These are phyloP conservation scores for Parastagonospora avenae DNA, from an alignment of 2,329 filamentous ascomycete species.

Conservation along the genomic window DNA sequence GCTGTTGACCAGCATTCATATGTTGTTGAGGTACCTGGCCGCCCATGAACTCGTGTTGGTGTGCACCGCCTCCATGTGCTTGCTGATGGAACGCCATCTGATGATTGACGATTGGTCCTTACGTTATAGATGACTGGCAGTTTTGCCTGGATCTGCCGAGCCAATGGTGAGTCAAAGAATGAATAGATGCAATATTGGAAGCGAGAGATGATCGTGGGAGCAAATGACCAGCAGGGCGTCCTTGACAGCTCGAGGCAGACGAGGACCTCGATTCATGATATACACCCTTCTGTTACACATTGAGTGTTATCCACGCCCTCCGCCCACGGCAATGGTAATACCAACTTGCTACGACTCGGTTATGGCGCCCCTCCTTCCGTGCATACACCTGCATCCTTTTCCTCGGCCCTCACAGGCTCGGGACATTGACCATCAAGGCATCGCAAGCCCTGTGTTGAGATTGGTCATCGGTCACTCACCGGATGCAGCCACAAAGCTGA, in stretches of 20 bases:
- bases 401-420: slow-evolving; percentile 3
- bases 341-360: slow-evolving; percentile 13
- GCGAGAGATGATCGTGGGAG: not conserved
- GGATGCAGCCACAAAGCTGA: slow-evolving; percentile 26
- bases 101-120: slow-evolving; percentile 1
- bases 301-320: slow-evolving; percentile 5
- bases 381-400: slow-evolving; percentile 5
- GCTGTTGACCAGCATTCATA: slow-evolving; percentile 26
- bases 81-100: slow-evolving; percentile 18
- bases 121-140: not conserved
- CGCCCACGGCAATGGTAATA: slow-evolving; percentile 12
- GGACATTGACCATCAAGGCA: slow-evolving; percentile 18
- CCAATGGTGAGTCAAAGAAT: not conserved
- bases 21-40: slow-evolving; percentile 12
- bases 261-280: slow-evolving; percentile 16
- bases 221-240: slow-evolving; percentile 10
- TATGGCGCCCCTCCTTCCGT: slow-evolving; percentile 10
- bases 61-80: not conserved
- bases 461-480: slow-evolving; percentile 24
- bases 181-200: not conserved
- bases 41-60: not conserved
- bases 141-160: not conserved
- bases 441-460: slow-evolving; percentile 18
- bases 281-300: slow-evolving; percentile 16
- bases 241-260: slow-evolving; percentile 13